Evolutionary conservation across 2,329 filamentous ascomycete species (phyloP).

Genomic region (Stagonosporopsis cucurbitacearum): DNA sequence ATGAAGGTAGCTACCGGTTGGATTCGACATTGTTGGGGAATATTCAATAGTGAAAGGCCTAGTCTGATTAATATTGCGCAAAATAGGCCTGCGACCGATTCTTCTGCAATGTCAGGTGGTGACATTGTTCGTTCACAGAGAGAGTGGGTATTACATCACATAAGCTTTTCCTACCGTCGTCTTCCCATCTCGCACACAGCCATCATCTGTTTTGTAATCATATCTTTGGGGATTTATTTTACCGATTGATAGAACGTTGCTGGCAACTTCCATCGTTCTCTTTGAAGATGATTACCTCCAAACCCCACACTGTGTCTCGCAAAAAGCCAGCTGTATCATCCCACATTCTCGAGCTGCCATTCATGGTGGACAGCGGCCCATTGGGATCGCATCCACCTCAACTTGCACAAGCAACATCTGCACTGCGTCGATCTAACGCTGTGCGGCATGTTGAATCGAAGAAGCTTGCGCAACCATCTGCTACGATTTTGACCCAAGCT

Average conservation of each 20-base stretch:
- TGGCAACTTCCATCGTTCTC: no score
- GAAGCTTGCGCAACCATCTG: neutral
- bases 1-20: neutral
- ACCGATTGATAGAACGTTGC: no score
- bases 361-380: neutral
- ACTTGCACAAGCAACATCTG: neutral
- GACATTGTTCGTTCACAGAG: neutral
- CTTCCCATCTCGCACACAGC: no score
- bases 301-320: no score
- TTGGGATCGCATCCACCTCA: neutral
- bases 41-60: neutral
- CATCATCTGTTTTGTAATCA: neutral
- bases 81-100: neutral
- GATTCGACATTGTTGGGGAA: neutral
- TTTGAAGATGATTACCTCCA: no score
- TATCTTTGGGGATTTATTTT: no score
- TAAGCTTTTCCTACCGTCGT: neutral
- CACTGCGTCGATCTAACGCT: neutral
- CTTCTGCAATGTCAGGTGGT: no score
- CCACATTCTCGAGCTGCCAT: no score
- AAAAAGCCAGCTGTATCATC: no score
- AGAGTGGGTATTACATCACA: neutral
- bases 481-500: neutral
- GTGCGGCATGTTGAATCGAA: neutral
- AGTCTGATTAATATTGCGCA: neutral